Conservation (phyloP, 2,329 filamentous ascomycete genomes). For the Drechslerella stenobrocha region DNA sequence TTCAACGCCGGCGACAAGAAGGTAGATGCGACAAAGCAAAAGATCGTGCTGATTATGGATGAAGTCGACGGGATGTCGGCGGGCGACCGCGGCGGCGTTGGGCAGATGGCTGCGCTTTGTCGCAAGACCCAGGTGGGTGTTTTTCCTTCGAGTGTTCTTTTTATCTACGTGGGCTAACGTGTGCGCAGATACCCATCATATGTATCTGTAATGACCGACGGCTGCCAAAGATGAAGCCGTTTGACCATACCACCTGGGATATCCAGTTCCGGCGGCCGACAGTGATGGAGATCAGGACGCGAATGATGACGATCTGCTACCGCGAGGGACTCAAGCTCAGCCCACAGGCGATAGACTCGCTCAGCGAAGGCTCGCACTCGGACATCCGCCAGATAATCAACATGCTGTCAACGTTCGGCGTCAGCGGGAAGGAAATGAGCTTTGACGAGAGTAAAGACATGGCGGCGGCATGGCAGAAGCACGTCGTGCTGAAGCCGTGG, state of each 20-base stretch:
- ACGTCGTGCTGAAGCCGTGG: conserved; percentile 95
- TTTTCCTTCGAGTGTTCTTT: conserved; percentile 3
- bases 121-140: conserved; percentile 69
- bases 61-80: conserved; percentile 99
- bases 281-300: conserved; percentile 83
- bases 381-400: conserved; percentile 98
- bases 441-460: conserved; percentile 87
- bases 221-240: conserved; percentile 96
- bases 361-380: conserved; percentile 92
- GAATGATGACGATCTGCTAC: conserved; percentile 93
- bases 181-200: conserved; percentile 78
- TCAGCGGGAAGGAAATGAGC: conserved; percentile 72
- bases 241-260: conserved; percentile 82
- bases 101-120: conserved; percentile 88
- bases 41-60: conserved; percentile 96
- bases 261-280: conserved; percentile 86
- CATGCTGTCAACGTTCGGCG: conserved; percentile 92
- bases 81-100: conserved; percentile 92
- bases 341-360: conserved; percentile 78
- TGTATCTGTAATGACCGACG: conserved; percentile 95
- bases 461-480: conserved; percentile 97
- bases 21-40: conserved; percentile 80
- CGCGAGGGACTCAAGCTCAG: conserved; percentile 87
- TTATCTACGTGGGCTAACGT: neutral
- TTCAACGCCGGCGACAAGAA: conserved; percentile 82